Evolutionary conservation across 306 rosid genomes (phyloP).

Genomic region (Ziziphus jujuba): DNA sequence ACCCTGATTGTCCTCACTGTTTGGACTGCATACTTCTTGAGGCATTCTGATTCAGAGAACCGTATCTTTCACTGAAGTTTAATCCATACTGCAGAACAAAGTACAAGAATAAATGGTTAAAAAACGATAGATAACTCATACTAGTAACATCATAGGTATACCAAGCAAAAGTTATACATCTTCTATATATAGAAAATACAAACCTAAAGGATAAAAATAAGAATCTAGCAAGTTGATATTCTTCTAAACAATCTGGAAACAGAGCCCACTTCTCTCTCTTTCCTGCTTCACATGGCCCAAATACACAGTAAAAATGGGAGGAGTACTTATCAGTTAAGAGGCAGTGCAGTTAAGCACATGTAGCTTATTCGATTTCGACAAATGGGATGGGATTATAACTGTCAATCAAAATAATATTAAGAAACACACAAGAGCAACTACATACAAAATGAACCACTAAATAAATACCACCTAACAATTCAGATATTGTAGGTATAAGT

Average conservation of each 20-base stretch:
- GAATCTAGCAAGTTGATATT: too few relatives aligned
- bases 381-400: background rate
- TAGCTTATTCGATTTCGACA: constrained; percentile 3
- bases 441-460: background rate
- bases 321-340: background rate
- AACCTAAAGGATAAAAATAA: too few relatives aligned
- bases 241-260: too few relatives aligned
- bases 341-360: background rate
- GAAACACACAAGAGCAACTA: background rate
- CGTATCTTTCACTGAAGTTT: constrained; percentile 45
- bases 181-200: background rate
- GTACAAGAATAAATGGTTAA: constrained; percentile 8
- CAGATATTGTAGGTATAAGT: background rate
- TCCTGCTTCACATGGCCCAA: too few relatives aligned
- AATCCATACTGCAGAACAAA: constrained; percentile 71
- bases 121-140: background rate
- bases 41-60: constrained; percentile 40
- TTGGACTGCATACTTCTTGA: constrained; percentile 37
- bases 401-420: background rate
- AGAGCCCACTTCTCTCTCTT: too few relatives aligned
- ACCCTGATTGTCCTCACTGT: constrained; percentile 44
- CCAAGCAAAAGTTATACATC: background rate
- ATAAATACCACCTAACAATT: background rate
- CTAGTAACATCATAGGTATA: background rate
- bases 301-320: too few relatives aligned